These are phyloP conservation scores for Candida corydali DNA, from an alignment of 805 yeast species.

Conservation along the genomic window DNA sequence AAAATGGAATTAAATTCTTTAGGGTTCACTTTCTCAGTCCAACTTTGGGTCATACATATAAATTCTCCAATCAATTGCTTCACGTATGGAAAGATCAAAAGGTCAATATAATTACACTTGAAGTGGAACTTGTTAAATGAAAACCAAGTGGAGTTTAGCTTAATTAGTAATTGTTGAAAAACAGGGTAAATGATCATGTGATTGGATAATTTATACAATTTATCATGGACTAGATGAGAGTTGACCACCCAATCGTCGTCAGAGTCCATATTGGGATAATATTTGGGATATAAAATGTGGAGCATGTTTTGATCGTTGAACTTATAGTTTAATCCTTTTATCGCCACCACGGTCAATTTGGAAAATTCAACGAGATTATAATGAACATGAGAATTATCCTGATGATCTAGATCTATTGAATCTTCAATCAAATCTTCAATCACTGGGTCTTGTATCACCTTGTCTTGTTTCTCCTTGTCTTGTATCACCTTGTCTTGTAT, in stretches of 20 bases:
- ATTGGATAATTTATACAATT: conserved; percentile 8
- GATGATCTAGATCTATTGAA: too few relatives aligned
- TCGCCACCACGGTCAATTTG: conserved; percentile 36
- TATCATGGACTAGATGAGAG: conserved; percentile 11
- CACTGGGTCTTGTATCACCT: too few relatives aligned
- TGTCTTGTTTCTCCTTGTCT: too few relatives aligned
- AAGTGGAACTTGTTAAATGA: conserved; percentile 24
- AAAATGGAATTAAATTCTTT: background rate
- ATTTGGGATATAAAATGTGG: conserved; percentile 42
- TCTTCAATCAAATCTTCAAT: too few relatives aligned
- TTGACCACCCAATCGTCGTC: conserved; percentile 39
- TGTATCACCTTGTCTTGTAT: too few relatives aligned
- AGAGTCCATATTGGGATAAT: conserved; percentile 38
- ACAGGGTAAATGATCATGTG: conserved; percentile 14
- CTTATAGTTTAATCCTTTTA: conserved; percentile 35
- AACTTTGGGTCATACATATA: conserved; percentile 14
- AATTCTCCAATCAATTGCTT: conserved; percentile 27
- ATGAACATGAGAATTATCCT: conserved; percentile 31
- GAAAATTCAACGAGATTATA: conserved; percentile 30
- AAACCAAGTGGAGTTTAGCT: conserved; percentile 17
- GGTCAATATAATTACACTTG: conserved; percentile 23
- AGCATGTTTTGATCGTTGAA: conserved; percentile 40
- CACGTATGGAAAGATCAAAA: conserved; percentile 25
- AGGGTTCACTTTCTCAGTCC: conserved; percentile 8
- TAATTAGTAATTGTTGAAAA: conserved; percentile 15